phyloP scores from a whole-genome alignment of 371 early-diverging fungal species.

The Capillidium rhysosporum region DNA sequence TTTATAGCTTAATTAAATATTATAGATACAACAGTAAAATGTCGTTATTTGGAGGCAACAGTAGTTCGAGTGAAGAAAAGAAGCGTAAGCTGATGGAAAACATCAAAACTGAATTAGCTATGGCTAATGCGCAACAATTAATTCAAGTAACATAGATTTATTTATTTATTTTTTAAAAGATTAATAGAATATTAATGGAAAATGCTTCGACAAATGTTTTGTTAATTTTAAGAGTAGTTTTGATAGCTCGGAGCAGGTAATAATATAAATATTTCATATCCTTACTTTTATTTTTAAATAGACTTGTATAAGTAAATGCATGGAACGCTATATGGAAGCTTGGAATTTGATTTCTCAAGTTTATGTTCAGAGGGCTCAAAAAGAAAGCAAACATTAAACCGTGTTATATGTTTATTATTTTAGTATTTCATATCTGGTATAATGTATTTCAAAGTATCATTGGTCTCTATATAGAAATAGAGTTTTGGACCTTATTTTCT shows the following conservation, averaged over 20 bases:
- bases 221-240: too few species aligned
- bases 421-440: too few species aligned
- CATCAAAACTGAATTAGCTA: constrained; percentile 57
- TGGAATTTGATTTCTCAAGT: constrained; percentile 55
- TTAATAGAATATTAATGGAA: neutral
- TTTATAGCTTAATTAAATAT: too few species aligned
- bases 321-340: constrained; percentile 73
- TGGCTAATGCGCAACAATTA: constrained; percentile 75
- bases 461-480: too few species aligned
- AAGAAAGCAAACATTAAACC: neutral
- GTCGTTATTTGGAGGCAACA: neutral
- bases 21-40: too few species aligned
- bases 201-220: constrained; percentile 28
- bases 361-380: constrained; percentile 2
- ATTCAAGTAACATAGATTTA: constrained; percentile 30
- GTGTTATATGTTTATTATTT: too few species aligned
- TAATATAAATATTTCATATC: neutral
- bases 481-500: too few species aligned
- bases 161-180: neutral
- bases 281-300: constrained; percentile 7
- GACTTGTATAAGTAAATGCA: constrained; percentile 58
- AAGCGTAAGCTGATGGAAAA: constrained; percentile 74
- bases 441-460: too few species aligned
- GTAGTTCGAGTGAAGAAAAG: constrained; percentile 13
- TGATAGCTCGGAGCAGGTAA: constrained; percentile 30